Percentiles rank a stretch among this genome's conserved stretches.
Evolutionary conservation across 2,329 filamentous ascomycete genomes (phyloP).

Genomic region (Cladophialophora immunda): DNA sequence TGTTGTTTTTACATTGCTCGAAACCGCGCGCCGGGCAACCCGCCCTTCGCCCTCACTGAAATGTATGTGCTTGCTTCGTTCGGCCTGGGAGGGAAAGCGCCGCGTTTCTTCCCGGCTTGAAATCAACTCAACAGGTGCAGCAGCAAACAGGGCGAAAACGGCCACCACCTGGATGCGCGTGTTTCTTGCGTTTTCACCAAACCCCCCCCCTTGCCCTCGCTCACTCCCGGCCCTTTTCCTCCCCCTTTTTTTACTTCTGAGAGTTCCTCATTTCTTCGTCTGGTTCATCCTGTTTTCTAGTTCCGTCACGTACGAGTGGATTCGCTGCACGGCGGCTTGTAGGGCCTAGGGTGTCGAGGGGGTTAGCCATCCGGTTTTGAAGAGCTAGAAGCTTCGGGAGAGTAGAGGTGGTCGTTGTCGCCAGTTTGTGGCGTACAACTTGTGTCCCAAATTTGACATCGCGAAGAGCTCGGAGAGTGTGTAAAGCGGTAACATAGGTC

Average conservation of each 20-base stretch:
- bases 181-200: no score
- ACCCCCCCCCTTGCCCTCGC: no score
- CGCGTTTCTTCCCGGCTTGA: neutral
- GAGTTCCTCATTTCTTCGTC: slow-evolving; percentile 31
- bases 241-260: neutral
- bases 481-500: neutral
- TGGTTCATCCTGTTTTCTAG: slow-evolving; percentile 82
- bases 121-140: no score
- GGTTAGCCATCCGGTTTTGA: slow-evolving; percentile 31
- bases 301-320: slow-evolving; percentile 82
- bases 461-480: neutral
- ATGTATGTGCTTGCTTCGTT: slow-evolving; percentile 16
- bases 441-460: neutral
- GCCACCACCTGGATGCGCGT: no score
- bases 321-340: slow-evolving; percentile 84
- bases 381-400: neutral
- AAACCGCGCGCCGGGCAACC: neutral
- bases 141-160: no score
- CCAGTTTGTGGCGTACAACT: neutral
- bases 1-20: slow-evolving; percentile 18
- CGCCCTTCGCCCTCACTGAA: slow-evolving; percentile 3
- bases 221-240: neutral
- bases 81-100: neutral
- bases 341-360: slow-evolving; percentile 70
- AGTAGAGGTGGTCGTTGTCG: neutral